Evolutionary conservation across 2,329 filamentous ascomycete species (phyloP), one percentile per base, ranked within the genome.

Genomic region (Blastomyces parvus): DNA sequence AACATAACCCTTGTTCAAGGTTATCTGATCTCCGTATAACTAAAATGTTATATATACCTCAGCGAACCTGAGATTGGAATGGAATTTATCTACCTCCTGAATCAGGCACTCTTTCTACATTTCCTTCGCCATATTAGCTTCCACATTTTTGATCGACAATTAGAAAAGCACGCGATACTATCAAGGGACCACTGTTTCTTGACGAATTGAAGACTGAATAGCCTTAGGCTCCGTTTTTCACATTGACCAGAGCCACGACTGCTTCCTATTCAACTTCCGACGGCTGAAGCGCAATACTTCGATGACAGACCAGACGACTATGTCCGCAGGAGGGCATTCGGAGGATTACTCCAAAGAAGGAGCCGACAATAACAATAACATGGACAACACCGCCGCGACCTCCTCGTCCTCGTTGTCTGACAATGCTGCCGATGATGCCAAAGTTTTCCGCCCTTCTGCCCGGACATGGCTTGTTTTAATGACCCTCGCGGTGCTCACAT

Each of bases 401-500:
- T 53, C 46, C 7, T 22, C 19, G 9, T 8, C 30, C 22, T 22
- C 53, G 14, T 11, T 40, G 2, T 33, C 19, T 19, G 44, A 50
- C 13, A 50, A 42, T 59, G 14, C 6, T 53, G 30, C 6, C 11
- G 62, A 59, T 7, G 62, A 59, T 7, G 30, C 6, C 22, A 38
- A 58, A 30, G 58, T 64, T 0, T 71, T 68, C 61, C 68, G 66
- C 52, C 68, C 69, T 19, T 65, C 68, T 40, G 48, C 44, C 14
- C 63, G 69, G 36, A 79, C 82, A 68, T 71, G 76, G 48, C 73
- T 83, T 22, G 81, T 80, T 46, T 84, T 84, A 67, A 66, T 72
- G 38, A 81, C 83, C 46, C 75, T 86, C 7, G 76, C 78, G 8
- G 76, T 84, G 56, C 77, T 88, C 61, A 82, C 82, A 3, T 74